Evolutionary conservation across 2,329 filamentous ascomycete genomes (phyloP), one percentile per base, ranked within the genome.

Genomic region (Pezicula neosporulosa): DNA sequence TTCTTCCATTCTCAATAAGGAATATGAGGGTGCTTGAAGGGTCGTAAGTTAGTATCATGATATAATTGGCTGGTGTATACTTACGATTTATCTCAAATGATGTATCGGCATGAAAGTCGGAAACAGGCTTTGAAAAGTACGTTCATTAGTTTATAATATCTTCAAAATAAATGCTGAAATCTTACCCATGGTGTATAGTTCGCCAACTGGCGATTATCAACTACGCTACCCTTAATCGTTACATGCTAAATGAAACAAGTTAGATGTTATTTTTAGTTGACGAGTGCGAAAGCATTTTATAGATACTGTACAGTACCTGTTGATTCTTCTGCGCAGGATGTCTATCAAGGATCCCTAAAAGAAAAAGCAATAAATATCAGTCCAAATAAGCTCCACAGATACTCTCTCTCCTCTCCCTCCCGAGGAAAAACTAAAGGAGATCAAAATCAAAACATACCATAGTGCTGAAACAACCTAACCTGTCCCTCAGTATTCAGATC

Each of bases 1-100:
- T 48, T 76, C 72, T 57, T 78, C 72, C 72, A 78, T 78, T 16
- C 75, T 67, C 10, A 79, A 64, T n/a, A 78, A 57, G 1, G 75
- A 77, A 54, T 77, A 78, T 1, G 70, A 73, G 0, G 76, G 76
- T 2, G 75, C 66, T 68, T 35, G 8, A 21, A n/a, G 42, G 35
- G 3, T 1, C 15, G 38, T 56, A 18, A 59, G 45, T 21, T 6
- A 42, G 28, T 9, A 18, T 27, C 43, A 16, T 33, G 21, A 3
- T 21, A 21, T 21, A 41, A 12, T 19, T 4, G 6, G 15, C 12
- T 9, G 9, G 19, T 41, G 16, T 19, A 21, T 13, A 48, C 56
- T 19, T 56, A 68, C 66, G 75, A 53, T 78, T 77, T 52, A 77
- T 68, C 59, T 78, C 75, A 54, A 77, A 78, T 0, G 71, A 75